Conservation (phyloP, 176 grass and related monocot species). For the Oryza coarctata region DNA sequence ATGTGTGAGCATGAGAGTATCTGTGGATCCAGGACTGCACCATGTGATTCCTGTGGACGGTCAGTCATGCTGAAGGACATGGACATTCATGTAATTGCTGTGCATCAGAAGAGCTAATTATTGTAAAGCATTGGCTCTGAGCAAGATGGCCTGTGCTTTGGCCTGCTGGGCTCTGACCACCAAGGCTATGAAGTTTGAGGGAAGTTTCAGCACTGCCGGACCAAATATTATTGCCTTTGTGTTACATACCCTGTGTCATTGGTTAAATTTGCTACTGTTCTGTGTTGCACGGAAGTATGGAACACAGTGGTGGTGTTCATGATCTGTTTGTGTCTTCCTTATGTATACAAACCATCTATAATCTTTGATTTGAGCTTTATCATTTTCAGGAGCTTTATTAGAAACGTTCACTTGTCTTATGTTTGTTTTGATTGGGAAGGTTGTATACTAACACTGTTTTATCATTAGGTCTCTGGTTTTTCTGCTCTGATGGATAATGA, state of each 20-base stretch:
- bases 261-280: neutral
- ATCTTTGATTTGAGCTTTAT: neutral
- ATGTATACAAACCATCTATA: neutral
- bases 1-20: conserved; percentile 90
- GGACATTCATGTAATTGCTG: conserved; percentile 83
- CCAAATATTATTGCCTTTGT: neutral
- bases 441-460: neutral
- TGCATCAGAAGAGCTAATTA: conserved; percentile 86
- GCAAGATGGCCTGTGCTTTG: neutral
- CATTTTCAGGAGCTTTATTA: neutral
- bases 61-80: conserved; percentile 98
- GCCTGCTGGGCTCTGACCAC: neutral
- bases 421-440: neutral
- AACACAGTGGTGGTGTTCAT: neutral
- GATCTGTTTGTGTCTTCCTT: conserved; percentile 16
- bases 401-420: neutral
- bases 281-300: neutral
- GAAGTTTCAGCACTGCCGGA: neutral
- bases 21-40: conserved; percentile 89
- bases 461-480: no score
- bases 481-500: no score
- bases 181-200: neutral
- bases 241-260: neutral
- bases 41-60: conserved; percentile 83
- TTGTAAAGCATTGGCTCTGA: neutral